Evolutionary conservation across 2,329 filamentous ascomycete genomes (phyloP).

Genomic region (Fusarium lateritium): DNA sequence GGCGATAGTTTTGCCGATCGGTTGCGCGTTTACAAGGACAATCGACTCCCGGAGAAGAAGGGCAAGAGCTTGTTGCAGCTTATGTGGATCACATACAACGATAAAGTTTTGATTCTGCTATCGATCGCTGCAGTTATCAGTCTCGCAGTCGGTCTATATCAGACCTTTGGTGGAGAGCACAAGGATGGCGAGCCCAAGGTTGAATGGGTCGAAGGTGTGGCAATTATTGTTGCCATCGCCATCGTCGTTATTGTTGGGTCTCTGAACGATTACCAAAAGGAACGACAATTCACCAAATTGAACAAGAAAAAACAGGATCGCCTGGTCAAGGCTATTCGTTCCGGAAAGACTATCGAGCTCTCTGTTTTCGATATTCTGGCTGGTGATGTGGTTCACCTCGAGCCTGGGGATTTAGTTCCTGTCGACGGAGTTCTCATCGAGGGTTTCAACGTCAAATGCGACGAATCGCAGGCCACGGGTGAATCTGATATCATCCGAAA

Average conservation of each 20-base stretch:
- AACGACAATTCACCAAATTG: constrained; percentile 82
- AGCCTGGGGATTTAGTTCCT: constrained; percentile 81
- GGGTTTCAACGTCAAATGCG: constrained; percentile 81
- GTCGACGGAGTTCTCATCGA: constrained; percentile 81
- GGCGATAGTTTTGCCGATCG: constrained; percentile 69
- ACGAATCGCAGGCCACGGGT: constrained; percentile 84
- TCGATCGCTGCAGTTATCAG: constrained; percentile 80
- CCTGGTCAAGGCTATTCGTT: constrained; percentile 78
- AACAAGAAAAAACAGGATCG: constrained; percentile 87
- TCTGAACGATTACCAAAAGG: constrained; percentile 85
- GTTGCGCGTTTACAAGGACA: constrained; percentile 79
- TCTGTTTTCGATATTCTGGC: constrained; percentile 79
- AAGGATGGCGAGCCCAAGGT: constrained; percentile 67
- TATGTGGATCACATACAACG: constrained; percentile 88
- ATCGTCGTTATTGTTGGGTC: constrained; percentile 85
- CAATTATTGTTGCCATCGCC: constrained; percentile 83
- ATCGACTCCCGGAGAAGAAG: constrained; percentile 80
- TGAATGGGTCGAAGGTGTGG: constrained; percentile 87
- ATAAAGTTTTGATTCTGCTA: constrained; percentile 83
- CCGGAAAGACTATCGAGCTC: constrained; percentile 77
- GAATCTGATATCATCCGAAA: constrained; percentile 84
- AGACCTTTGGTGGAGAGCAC: constrained; percentile 76
- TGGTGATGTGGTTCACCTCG: constrained; percentile 80
- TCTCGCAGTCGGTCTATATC: constrained; percentile 81
- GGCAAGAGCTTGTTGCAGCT: constrained; percentile 80